Base-by-base conservation (phyloP, 768 basidiomycete species). In the Boletus pseudopeckii region DNA sequence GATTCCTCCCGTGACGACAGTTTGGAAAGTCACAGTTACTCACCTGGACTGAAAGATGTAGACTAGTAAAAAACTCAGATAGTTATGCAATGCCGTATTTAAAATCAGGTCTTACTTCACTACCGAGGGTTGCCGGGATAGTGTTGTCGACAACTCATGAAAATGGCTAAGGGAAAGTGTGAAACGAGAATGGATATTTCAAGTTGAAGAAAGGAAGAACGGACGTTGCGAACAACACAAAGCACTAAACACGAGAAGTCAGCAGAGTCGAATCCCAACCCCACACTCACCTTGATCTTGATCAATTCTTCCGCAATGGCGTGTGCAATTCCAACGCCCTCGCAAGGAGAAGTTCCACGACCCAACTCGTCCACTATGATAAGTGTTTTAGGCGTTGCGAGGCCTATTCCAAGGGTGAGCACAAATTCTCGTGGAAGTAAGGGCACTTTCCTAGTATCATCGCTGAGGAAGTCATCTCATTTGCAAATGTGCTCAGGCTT, bases 311-410 rank as follows among this genome's bases (percentile, higher is more conserved):
- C 92, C 15, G 81, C 90, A 61, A 92, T 89, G 14, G 91, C 90
- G 70, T 91, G 85, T 1, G 88, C 83, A 54, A 93, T 89, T 4
- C 90, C 91, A 15, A 89, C 72, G 10, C 81, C 96, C 72, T 89
- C 96, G 32, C 76, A 72, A 0, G 94, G 86, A 3, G 90, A 88
- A 2, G 96, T 98, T 1, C 96, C 96, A 32, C 94, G 80, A 0
- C 96, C 96, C 7, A 98, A 77, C 69, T 99, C 97, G 65, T 99
- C 97, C 14, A 98, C 81, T 9, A 98, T 69, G 4, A 97, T 78
- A n/a, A 98, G 74, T 0, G 86, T 83, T 36, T 79, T 80, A 0
- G 80, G 70, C 2, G 85, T 81, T 7, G 89, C 84, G 14, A 96
- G 75, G 1, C 90, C 90, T 86, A 53, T 38, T 47, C 22, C 34